A percentile compares a stretch with the other conserved stretches of the same genome.
Conservation (phyloP, 1,284 basidiomycete genomes). For the Boletus smithii region DNA sequence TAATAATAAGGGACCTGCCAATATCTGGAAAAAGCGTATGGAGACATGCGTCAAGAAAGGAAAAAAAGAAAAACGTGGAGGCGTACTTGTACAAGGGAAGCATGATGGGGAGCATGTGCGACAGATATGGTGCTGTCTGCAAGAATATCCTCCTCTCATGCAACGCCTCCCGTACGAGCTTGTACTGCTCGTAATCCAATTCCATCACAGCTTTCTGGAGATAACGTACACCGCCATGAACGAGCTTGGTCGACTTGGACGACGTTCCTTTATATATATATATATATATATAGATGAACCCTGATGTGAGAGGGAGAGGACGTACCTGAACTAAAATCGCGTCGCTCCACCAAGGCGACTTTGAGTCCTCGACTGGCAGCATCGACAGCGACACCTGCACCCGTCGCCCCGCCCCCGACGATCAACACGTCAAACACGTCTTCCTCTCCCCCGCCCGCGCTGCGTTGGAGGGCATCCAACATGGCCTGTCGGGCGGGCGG, state of each 20-base stretch:
- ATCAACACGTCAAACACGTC: conserved; percentile 76
- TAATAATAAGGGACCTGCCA: conserved; percentile 98
- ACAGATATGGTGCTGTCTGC: conserved; percentile 93
- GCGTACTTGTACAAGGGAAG: conserved; percentile 83
- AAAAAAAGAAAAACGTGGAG: not conserved
- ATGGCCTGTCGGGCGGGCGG: conserved; percentile 67
- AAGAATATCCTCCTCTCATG: conserved; percentile 93
- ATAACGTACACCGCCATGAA: conserved; percentile 97
- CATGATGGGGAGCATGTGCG: conserved; percentile 92
- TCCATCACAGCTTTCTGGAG: conserved; percentile 96
- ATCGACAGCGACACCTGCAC: conserved; percentile 91
- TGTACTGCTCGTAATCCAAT: conserved; percentile 96
- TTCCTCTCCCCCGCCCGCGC: conserved; percentile 30
- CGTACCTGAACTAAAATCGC: conserved; percentile 87
- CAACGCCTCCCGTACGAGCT: conserved; percentile 91
- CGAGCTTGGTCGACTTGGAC: conserved; percentile 96
- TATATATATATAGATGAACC: no score
- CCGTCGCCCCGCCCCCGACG: conserved; percentile 93
- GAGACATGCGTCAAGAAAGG: not conserved
- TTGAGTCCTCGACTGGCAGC: conserved; percentile 89
- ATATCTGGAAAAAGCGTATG: conserved; percentile 50
- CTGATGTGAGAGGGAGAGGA: not conserved
- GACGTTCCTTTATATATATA: conserved; percentile 94
- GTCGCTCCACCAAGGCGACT: conserved; percentile 91
- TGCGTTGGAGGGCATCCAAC: conserved; percentile 47